Evolutionary conservation across 1,284 basidiomycete genomes (phyloP), one percentile per base, ranked within the genome.

Genomic region (Pseudozyma flocculosa): DNA sequence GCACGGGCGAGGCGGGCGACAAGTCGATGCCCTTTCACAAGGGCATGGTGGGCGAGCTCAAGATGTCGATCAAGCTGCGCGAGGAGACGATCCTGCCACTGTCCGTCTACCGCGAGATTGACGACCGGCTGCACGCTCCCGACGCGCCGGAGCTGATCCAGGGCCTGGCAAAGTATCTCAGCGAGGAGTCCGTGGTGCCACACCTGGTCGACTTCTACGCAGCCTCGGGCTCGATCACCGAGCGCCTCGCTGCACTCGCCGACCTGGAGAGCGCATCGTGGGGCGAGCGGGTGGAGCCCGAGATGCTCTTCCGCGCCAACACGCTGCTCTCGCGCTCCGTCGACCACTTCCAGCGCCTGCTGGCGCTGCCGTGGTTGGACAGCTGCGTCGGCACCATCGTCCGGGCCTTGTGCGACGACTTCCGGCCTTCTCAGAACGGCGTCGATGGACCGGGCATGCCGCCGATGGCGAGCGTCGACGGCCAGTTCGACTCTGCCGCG

Each of bases 221-320:
- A 18, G 58, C 66, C 18, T 64, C 61, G 3, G 69, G 70, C 17
- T 70, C 67, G n/a, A 61, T 73, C 15, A 51, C 65, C 10, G 46
- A 60, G 44, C 57, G 61, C 15, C 46, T 72, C 22, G 55, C 55
- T 17, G 40, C 61, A 21, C 44, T 73, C 18, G 59, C 62, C 39
- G 50, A 70, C 18, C 34, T 40, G 1, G 71, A 73, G 57, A 69
- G 64, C 37, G 40, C 24, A 18, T 50, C 40, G 15, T 58, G 61
- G 54, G 55, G 57, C 24, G 58, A 64, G 17, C 50, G 49, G 57
- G 45, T 58, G 40, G 60, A 71, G 32, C 61, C 56, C 10, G 61
- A 69, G 52, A 48, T 73, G 26, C 63, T 73, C 36, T 73, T 73
- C 60, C 56, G 70, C 43, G 67, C 66, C 45, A 72, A 73, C 50